Conservation (phyloP, 1,139 yeast species). For the Lodderomyces orthopsilosis region DNA sequence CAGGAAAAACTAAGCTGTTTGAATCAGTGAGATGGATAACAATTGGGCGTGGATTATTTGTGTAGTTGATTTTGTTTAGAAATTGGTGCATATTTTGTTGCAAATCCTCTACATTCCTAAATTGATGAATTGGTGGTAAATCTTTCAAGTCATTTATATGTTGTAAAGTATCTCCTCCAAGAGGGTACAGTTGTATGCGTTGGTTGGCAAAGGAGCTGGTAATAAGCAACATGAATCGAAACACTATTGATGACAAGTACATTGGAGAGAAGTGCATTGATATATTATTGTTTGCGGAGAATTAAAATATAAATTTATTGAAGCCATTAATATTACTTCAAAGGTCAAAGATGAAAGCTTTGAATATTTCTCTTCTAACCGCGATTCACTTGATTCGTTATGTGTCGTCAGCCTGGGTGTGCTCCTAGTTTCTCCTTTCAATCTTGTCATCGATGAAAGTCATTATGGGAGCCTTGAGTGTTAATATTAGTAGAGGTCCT, state of each 20-base stretch:
- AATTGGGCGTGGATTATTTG: neutral
- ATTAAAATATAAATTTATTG: too few species aligned
- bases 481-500: too few species aligned
- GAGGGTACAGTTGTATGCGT: neutral
- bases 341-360: too few species aligned
- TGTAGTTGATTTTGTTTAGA: neutral
- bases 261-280: too few species aligned
- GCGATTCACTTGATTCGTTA: too few species aligned
- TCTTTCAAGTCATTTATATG: neutral
- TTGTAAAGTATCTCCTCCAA: neutral
- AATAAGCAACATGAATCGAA: neutral
- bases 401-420: too few species aligned
- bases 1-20: neutral
- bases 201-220: neutral
- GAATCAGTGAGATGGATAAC: neutral
- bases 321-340: too few species aligned
- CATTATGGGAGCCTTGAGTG: too few species aligned
- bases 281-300: too few species aligned
- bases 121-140: neutral
- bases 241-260: neutral
- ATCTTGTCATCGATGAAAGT: too few species aligned
- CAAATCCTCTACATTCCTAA: neutral
- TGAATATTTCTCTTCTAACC: too few species aligned
- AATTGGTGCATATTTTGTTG: constrained; percentile 1
- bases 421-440: too few species aligned